phyloP scores from a whole-genome alignment of 108 stramenopile species.

The Nannochloropsis salina region DNA sequence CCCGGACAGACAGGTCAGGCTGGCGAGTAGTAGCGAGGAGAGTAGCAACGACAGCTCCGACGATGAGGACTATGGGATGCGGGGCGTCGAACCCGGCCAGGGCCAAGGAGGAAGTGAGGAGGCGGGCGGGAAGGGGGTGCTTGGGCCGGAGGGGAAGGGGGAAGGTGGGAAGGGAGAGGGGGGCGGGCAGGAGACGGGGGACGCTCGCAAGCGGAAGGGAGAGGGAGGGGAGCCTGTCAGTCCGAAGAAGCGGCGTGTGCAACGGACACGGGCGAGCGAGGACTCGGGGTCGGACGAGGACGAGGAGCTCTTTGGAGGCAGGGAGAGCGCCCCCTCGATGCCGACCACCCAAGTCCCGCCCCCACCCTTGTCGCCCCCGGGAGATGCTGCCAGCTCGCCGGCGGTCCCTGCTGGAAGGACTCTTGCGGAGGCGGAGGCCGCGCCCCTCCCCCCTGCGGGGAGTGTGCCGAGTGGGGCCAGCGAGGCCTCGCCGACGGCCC shows the following conservation, averaged over 20 bases:
- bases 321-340: neutral
- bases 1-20: neutral
- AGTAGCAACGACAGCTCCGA: constrained; percentile 4
- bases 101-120: neutral
- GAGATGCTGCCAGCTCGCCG: neutral
- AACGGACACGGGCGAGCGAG: neutral
- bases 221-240: neutral
- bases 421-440: neutral
- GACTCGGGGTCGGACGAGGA: neutral
- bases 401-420: neutral
- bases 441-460: neutral
- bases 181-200: neutral
- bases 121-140: neutral
- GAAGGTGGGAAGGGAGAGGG: neutral
- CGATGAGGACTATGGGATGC: constrained; percentile 16
- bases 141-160: neutral
- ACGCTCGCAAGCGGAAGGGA: neutral
- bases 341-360: neutral
- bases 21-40: neutral
- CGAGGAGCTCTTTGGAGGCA: neutral
- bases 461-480: neutral
- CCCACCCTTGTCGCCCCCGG: neutral
- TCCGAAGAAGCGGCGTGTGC: neutral
- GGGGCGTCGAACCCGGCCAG: neutral
- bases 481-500: neutral